A percentile compares a stretch with the other conserved stretches of the same genome.
phyloP scores from a whole-genome alignment of 345 rosid species.

The Passiflora organensis region DNA sequence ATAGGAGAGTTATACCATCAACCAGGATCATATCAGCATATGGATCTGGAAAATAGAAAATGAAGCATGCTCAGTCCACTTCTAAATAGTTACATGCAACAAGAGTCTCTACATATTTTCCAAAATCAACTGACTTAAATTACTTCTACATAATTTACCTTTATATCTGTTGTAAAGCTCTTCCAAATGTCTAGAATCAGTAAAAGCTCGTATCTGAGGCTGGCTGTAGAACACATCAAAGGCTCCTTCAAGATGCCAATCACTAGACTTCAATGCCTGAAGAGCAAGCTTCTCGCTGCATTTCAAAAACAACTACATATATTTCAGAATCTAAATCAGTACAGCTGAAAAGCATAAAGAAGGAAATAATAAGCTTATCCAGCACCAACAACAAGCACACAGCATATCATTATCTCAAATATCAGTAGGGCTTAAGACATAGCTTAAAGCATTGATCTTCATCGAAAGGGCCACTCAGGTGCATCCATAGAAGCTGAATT shows the following conservation, averaged over 20 bases:
- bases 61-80: not conserved
- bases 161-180: conserved; percentile 89
- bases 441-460: too few relatives aligned
- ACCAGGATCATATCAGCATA: conserved; percentile 61
- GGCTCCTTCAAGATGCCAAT: conserved; percentile 96
- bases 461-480: too few relatives aligned
- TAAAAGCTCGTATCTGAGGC: conserved; percentile 61
- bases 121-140: too few relatives aligned
- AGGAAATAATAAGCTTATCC: not conserved
- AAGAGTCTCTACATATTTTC: too few relatives aligned
- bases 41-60: conserved; percentile 48
- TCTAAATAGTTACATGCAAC: too few relatives aligned
- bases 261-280: conserved; percentile 83
- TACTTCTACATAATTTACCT: too few relatives aligned
- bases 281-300: conserved; percentile 84
- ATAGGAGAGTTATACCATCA: conserved; percentile 68
- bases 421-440: too few relatives aligned
- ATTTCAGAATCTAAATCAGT: not conserved
- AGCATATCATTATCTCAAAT: not conserved
- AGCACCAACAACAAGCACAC: not conserved
- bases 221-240: conserved; percentile 87
- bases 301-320: not conserved
- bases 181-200: conserved; percentile 80
- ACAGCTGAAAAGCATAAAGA: not conserved
- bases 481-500: too few relatives aligned